Evolutionary conservation across 352 stramenopile genomes (phyloP).

Genomic region (Elongisporangium anandrum): DNA sequence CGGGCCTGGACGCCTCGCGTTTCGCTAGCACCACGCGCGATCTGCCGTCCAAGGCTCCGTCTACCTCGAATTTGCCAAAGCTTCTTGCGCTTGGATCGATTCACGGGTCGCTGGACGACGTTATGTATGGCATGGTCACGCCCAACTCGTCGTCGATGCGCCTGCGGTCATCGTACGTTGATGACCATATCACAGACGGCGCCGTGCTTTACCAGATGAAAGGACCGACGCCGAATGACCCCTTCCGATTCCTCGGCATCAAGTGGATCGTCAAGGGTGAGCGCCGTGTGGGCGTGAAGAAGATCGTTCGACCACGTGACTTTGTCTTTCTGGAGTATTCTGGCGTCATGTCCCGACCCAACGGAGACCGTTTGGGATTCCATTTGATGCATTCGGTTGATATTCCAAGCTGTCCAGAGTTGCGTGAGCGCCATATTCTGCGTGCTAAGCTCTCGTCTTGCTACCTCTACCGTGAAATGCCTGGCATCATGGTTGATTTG

Average conservation of each 20-base stretch:
- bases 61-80: slow-evolving; percentile 15
- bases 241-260: slow-evolving; percentile 52
- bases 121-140: slow-evolving; percentile 55
- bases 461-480: slow-evolving; percentile 55
- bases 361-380: slow-evolving; percentile 43
- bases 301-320: slow-evolving; percentile 39
- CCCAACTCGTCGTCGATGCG: slow-evolving; percentile 28
- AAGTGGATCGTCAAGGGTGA: slow-evolving; percentile 53
- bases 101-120: slow-evolving; percentile 39
- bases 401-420: slow-evolving; percentile 30
- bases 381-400: slow-evolving; percentile 51
- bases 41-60: slow-evolving; percentile 1
- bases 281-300: slow-evolving; percentile 16
- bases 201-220: slow-evolving; percentile 40
- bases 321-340: slow-evolving; percentile 56
- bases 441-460: slow-evolving; percentile 45
- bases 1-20: neutral
- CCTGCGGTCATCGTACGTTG: slow-evolving; percentile 41
- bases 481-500: slow-evolving; percentile 44
- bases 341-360: slow-evolving; percentile 38
- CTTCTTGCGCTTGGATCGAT: slow-evolving; percentile 37
- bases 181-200: slow-evolving; percentile 45
- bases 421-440: slow-evolving; percentile 29
- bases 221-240: slow-evolving; percentile 25
- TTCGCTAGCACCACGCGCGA: slow-evolving; percentile 11